Conservation (phyloP, 257 asterid species). For the Mentha longifolia region DNA sequence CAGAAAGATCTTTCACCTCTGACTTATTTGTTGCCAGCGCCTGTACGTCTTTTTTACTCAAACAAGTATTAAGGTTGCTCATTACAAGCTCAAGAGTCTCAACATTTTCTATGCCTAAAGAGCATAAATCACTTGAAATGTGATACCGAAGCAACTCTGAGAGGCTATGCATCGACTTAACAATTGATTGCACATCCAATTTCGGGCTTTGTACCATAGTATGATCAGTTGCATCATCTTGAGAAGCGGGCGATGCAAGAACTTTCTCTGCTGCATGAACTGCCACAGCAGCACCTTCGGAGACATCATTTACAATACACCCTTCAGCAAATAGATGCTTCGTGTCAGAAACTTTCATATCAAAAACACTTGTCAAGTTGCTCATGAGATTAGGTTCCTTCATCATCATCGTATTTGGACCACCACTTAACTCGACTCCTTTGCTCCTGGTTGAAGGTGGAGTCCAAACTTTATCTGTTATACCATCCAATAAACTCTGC, state of each 20-base stretch:
- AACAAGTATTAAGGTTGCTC: conserved; percentile 57
- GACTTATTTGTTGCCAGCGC: conserved; percentile 34
- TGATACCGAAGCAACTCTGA: conserved; percentile 66
- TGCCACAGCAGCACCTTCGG: conserved; percentile 71
- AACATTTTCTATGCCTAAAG: conserved; percentile 52
- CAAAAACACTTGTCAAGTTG: conserved; percentile 39
- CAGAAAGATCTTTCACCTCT: conserved; percentile 34
- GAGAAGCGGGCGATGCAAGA: conserved; percentile 73
- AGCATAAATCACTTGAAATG: conserved; percentile 44
- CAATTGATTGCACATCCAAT: conserved; percentile 53
- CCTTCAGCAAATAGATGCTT: conserved; percentile 45
- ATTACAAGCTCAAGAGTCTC: conserved; percentile 55
- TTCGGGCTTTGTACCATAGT: conserved; percentile 39
- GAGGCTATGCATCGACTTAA: conserved; percentile 58
- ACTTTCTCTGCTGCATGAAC: conserved; percentile 86
- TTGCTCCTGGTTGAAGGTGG: conserved; percentile 35
- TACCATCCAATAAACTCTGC: conserved; percentile 36
- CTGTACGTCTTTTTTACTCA: conserved; percentile 45
- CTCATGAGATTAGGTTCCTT: conserved; percentile 38
- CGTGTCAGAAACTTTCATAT: conserved; percentile 34
- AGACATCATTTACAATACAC: conserved; percentile 44
- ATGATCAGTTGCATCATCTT: conserved; percentile 55
- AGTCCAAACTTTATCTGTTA: conserved; percentile 32
- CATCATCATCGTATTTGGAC: conserved; percentile 35
- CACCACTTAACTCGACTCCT: conserved; percentile 45